Evolutionary conservation across 139 green algal genomes (phyloP).

Genomic region (Haematococcus sp.): DNA sequence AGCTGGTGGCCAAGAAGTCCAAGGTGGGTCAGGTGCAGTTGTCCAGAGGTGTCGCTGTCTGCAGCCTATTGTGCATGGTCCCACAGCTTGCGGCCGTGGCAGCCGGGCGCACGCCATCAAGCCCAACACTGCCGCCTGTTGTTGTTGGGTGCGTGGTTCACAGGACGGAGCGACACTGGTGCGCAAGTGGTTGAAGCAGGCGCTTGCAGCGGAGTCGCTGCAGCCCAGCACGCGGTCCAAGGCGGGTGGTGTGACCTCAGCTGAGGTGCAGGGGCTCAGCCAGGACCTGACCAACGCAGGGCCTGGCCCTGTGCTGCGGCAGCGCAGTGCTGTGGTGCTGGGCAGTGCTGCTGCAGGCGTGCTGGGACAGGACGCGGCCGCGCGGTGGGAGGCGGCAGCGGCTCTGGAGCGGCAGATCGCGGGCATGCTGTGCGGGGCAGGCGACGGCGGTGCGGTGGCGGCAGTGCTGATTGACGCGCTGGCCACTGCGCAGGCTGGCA

Average conservation of each 20-base stretch:
- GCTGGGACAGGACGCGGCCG: not conserved
- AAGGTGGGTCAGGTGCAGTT: too few relatives aligned
- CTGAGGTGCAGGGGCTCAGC: conserved; percentile 46
- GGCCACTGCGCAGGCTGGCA: not conserved
- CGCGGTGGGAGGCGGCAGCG: conserved; percentile 36
- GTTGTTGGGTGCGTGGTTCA: not conserved
- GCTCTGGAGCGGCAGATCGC: conserved; percentile 38
- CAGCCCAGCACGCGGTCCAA: conserved; percentile 32
- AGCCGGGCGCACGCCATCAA: too few relatives aligned
- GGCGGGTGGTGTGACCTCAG: conserved; percentile 33
- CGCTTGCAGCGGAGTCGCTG: conserved; percentile 42
- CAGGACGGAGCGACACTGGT: conserved; percentile 50
- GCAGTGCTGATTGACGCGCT: conserved; percentile 36
- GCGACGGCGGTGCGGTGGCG: conserved; percentile 9
- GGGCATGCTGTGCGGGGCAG: conserved; percentile 18
- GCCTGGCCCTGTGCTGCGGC: conserved; percentile 27
- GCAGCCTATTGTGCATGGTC: too few relatives aligned
- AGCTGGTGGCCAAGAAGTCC: conserved; percentile 29
- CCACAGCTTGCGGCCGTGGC: too few relatives aligned
- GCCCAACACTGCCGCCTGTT: too few relatives aligned
- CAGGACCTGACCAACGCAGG: conserved; percentile 21
- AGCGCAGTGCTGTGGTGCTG: conserved; percentile 44
- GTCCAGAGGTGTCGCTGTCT: too few relatives aligned
- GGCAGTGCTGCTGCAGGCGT: conserved; percentile 38
- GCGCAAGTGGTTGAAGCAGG: conserved; percentile 65